A percentile compares a stretch with the other conserved stretches of the same genome.
Conservation (phyloP, 768 basidiomycete species). For the Cubamyces sp. region DNA sequence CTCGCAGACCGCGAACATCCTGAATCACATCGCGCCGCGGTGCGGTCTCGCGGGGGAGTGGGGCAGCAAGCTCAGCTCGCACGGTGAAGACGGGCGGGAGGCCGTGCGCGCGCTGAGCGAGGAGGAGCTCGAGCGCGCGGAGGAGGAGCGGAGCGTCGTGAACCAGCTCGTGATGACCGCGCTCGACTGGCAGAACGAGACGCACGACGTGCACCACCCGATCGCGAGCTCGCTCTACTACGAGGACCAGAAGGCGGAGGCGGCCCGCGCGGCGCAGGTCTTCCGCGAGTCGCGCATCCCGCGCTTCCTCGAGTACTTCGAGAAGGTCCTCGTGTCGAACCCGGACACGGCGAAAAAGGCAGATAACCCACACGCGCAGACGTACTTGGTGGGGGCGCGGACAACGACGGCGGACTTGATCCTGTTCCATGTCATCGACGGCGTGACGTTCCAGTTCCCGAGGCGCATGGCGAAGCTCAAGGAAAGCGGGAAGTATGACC, state of each 20-base stretch:
- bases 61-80: conserved; percentile 21
- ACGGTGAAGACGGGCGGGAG: conserved; percentile 9
- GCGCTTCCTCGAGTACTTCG: conserved; percentile 46
- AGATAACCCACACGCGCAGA: conserved; percentile 12
- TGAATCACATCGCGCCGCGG: conserved; percentile 40
- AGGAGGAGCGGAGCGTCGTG: conserved; percentile 37
- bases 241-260: conserved; percentile 48
- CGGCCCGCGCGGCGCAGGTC: conserved; percentile 37
- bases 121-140: conserved; percentile 36
- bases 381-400: conserved; percentile 36
- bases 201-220: conserved; percentile 43
- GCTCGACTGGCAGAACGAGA: conserved; percentile 41
- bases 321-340: conserved; percentile 36
- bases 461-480: conserved; percentile 34
- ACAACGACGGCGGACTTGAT: conserved; percentile 47
- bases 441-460: conserved; percentile 43
- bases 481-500: conserved; percentile 32
- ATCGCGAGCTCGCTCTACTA: conserved; percentile 38
- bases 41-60: conserved; percentile 38
- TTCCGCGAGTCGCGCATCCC: conserved; percentile 43
- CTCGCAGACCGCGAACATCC: conserved; percentile 43
- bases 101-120: conserved; percentile 21
- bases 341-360: conserved; percentile 27
- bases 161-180: conserved; percentile 45
- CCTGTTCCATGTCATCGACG: conserved; percentile 43